These are phyloP conservation scores for Ampelomyces quisqualis DNA, from an alignment of 2,329 filamentous ascomycete species.

Conservation along the genomic window DNA sequence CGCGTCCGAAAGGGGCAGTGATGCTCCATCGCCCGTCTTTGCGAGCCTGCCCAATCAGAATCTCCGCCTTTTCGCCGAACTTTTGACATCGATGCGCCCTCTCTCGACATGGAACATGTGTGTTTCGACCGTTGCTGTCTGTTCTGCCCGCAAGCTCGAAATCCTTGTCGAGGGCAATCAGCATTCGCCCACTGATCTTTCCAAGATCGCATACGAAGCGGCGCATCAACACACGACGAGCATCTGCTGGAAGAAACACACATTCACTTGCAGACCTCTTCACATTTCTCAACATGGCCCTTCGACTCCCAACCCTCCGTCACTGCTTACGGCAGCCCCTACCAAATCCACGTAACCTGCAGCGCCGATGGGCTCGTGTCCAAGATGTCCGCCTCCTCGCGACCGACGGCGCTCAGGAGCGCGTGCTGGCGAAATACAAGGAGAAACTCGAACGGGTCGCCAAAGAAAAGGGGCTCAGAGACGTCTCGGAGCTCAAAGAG, in stretches of 20 bases:
- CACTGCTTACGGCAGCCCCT: slow-evolving; percentile 36
- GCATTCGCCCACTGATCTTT: too few relatives aligned
- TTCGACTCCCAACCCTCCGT: slow-evolving; percentile 34
- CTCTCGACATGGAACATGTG: slow-evolving; percentile 7
- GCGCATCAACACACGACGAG: too few relatives aligned
- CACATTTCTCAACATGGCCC: slow-evolving; percentile 13
- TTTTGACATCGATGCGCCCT: slow-evolving; percentile 5
- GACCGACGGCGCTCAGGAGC: slow-evolving; percentile 68
- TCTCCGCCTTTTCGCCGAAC: slow-evolving; percentile 17
- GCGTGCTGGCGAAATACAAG: slow-evolving; percentile 80
- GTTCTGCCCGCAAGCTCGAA: too few relatives aligned
- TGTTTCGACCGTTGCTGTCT: too few relatives aligned
- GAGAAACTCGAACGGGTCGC: slow-evolving; percentile 84
- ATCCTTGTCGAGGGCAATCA: too few relatives aligned
- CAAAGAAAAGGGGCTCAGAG: slow-evolving; percentile 66
- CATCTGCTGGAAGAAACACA: too few relatives aligned
- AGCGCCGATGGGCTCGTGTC: slow-evolving; percentile 86
- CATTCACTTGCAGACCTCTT: too few relatives aligned
- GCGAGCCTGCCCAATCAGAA: slow-evolving; percentile 16
- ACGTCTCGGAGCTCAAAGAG: slow-evolving; percentile 74
- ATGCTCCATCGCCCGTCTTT: slow-evolving; percentile 4
- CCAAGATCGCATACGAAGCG: too few relatives aligned
- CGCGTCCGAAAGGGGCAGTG: slow-evolving; percentile 4
- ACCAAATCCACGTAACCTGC: slow-evolving; percentile 44
- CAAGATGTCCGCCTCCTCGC: slow-evolving; percentile 89